Base-by-base conservation (phyloP, 1,284 basidiomycete genomes). In the Ustilago cynodontis region DNA sequence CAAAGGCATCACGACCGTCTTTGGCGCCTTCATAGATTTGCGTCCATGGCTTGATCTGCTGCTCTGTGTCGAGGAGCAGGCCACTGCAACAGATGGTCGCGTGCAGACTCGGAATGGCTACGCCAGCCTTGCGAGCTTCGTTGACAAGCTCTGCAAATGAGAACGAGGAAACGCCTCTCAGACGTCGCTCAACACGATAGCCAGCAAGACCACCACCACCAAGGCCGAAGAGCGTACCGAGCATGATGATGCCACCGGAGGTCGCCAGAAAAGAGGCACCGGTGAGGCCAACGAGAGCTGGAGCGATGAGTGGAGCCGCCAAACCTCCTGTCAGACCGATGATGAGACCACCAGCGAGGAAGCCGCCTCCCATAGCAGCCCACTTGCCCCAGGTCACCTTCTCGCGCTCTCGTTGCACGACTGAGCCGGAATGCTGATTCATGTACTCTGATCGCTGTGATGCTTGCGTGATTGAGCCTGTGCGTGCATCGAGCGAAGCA, bases 151-250 rank as follows among this genome's bases (percentile, higher is more conserved):
- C 78, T 29, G 61, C 65, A 54, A 82, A 82, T 1, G 65, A 61
- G 33, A 83, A 75, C 4, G 67, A 71, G 7, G 77, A 69, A 0
- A 81, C 65, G 22, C 82, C 82, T 3, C 72, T 56, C 13, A 83
- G 49, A n/a, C 82, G 72, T 16, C 77, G 75, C 24, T 74, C 63
- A 18, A 82, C 79, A 22, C 75, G 65, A 35, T 82, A 83, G 16
- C 81, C 81, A 1, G 82, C 82, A n/a, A 83, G 68, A 5, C 82
- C 82, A 18, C 81, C 82, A 5, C 82, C 82, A 6, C 78, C 77
- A 14, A 83, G 65, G 22, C 81, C 82, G 20, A 83, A 78, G 35
- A 83, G 71, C 10, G 81, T 78, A n/a, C 79, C 82, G 20, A 82
- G 70, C 75, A 82, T 71, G 43, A 82, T 67, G 60, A 82, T 74